Conservation (phyloP, 108 stramenopile genomes). For the Cyclotella sp. region DNA sequence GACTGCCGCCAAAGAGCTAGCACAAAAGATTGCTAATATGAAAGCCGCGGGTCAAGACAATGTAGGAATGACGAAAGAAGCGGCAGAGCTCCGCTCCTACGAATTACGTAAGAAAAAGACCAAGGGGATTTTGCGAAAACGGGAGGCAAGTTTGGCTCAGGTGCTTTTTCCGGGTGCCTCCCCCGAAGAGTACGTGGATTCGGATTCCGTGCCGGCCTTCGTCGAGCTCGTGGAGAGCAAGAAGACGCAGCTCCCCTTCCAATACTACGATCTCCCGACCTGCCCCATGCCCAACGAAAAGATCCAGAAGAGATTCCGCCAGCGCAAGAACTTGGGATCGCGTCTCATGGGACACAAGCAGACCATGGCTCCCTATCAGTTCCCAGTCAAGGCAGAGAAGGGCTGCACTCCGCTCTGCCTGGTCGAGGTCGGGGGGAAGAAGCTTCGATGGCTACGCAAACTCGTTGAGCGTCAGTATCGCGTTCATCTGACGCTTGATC, state of each 20-base stretch:
- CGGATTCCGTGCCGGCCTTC: constrained; percentile 67
- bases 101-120: constrained; percentile 62
- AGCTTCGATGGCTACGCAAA: constrained; percentile 71
- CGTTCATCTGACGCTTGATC: constrained; percentile 87
- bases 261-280: constrained; percentile 93
- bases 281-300: constrained; percentile 65
- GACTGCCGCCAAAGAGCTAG: constrained; percentile 20
- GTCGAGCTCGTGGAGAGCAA: constrained; percentile 77
- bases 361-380: constrained; percentile 69
- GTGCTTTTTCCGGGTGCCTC: constrained; percentile 85
- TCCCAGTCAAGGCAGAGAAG: constrained; percentile 57
- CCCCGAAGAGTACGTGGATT: constrained; percentile 66
- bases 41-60: constrained; percentile 50
- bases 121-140: constrained; percentile 69
- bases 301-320: constrained; percentile 50
- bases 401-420: constrained; percentile 70
- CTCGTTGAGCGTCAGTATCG: constrained; percentile 97
- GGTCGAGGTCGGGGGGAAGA: constrained; percentile 62
- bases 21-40: constrained; percentile 45
- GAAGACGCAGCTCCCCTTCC: constrained; percentile 93
- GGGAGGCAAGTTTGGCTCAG: constrained; percentile 64
- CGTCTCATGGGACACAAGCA: constrained; percentile 78
- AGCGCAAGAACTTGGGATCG: constrained; percentile 75
- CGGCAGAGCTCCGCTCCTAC: constrained; percentile 45
- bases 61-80: constrained; percentile 52